Conservation (phyloP, 2,329 filamentous ascomycete genomes). For the Xylaria hypoxylon region DNA sequence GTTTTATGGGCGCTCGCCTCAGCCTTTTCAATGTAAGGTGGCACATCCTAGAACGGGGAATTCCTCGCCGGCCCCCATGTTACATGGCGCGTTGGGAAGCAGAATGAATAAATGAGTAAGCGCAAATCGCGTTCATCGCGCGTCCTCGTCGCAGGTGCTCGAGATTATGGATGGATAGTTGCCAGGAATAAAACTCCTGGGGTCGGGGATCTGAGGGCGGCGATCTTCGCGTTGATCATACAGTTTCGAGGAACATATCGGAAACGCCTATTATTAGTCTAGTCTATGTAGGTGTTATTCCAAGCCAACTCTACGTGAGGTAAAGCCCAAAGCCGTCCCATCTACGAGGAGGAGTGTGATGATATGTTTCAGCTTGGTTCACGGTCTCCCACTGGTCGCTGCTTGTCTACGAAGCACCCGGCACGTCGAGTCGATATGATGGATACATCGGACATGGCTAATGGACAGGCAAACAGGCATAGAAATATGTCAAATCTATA, state of each 20-base stretch:
- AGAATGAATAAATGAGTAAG: too few relatives aligned
- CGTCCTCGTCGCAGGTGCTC: too few relatives aligned
- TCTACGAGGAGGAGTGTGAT: neutral
- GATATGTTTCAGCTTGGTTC: slow-evolving; percentile 7
- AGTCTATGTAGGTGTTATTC: neutral
- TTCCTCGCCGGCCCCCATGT: too few relatives aligned
- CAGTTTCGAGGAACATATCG: slow-evolving; percentile 14
- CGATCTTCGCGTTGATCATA: slow-evolving; percentile 31
- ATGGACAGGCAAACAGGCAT: neutral
- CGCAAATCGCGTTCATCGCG: too few relatives aligned
- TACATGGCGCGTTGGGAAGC: too few relatives aligned
- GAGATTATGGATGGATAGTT: neutral
- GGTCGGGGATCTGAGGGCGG: neutral
- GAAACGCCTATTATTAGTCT: neutral
- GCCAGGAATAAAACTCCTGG: neutral
- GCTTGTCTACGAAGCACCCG: neutral
- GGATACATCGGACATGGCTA: neutral
- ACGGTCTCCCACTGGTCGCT: neutral
- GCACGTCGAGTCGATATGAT: neutral
- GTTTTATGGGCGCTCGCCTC: too few relatives aligned
- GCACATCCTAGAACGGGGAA: too few relatives aligned
- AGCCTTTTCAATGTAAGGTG: too few relatives aligned
- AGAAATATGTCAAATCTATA: neutral
- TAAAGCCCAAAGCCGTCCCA: neutral
- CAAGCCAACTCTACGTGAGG: neutral